Evolutionary conservation across 2,329 filamentous ascomycete species (phyloP).

Genomic region (Didymella pomorum): DNA sequence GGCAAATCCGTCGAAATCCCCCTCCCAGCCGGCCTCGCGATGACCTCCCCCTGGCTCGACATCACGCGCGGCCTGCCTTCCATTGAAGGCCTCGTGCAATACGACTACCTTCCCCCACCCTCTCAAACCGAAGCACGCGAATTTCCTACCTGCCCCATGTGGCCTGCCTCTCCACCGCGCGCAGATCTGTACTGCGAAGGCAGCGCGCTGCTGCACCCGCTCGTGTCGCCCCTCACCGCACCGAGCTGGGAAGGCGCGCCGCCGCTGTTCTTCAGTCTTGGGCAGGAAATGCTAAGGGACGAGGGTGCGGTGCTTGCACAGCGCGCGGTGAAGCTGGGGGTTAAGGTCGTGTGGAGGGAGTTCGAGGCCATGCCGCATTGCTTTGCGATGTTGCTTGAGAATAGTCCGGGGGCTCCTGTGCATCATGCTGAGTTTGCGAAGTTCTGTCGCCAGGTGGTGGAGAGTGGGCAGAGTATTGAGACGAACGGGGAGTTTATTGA

Average conservation of each 20-base stretch:
- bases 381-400: constrained; percentile 60
- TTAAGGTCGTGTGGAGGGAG: constrained; percentile 71
- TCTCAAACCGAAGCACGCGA: constrained; percentile 46
- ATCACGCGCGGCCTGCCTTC: constrained; percentile 69
- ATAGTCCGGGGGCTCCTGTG: constrained; percentile 34
- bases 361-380: constrained; percentile 84
- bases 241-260: constrained; percentile 68
- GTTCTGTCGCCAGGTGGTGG: constrained; percentile 45
- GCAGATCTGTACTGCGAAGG: constrained; percentile 58
- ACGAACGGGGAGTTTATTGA: constrained; percentile 38
- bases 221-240: constrained; percentile 69
- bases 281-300: constrained; percentile 76
- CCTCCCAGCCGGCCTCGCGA: constrained; percentile 70
- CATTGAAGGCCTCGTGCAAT: constrained; percentile 60
- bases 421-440: constrained; percentile 50
- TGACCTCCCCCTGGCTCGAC: constrained; percentile 76
- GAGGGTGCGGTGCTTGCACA: constrained; percentile 69
- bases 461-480: constrained; percentile 21
- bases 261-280: constrained; percentile 73
- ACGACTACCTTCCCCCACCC: constrained; percentile 69
- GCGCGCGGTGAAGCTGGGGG: constrained; percentile 64
- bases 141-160: constrained; percentile 59
- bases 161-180: constrained; percentile 57
- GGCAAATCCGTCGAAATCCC: constrained; percentile 66
- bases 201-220: constrained; percentile 65